Base-by-base conservation (phyloP, 768 basidiomycete genomes). In the Termitomyces heimii region DNA sequence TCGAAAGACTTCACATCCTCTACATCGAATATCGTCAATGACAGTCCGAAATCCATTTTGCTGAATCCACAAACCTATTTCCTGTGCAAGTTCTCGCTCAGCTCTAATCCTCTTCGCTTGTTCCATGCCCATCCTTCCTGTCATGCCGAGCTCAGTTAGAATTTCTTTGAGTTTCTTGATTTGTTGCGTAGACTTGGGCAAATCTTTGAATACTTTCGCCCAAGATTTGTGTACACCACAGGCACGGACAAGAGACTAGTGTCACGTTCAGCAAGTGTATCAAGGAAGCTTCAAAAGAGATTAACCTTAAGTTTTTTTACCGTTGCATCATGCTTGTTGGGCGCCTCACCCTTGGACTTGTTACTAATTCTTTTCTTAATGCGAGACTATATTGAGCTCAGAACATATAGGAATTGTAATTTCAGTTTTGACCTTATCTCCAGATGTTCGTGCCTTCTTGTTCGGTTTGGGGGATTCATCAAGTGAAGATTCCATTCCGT, bases 151-250 rank as follows among this genome's bases (percentile, higher is more conserved):
- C 4, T 85, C 87, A 26, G 74, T 65, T 8, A 94, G 75, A 13
- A 88, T 85, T 56, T 79, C 74, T 55, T 81, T 83, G 34, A 93
- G 75, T 40, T 80, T 83, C 51, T 72, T 72, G 32, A 92, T 85
- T 64, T 92, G 89, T 48, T 84, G 79, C 2, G 75, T 76, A 0
- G 85, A 76, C 9, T 72, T 75, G 43, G 82, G 78, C 39, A 83
- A 65, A 55, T 76, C 85, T 62, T 82, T 71, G 62, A 92, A 87
- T 55, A 90, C 80, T 66, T 82, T 89, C 9, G 80, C 77, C 91
- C 91, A 94, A 6, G 81, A 73, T 68, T 86, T 92, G 57, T 89
- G 83, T 18, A 88, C 77, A 6, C 91, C 91, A 60, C 92, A 92
- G 2, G 88, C 87, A 14, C 79, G 68, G 1, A 94, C 82, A 14